Percentiles rank a stretch among this genome's conserved stretches.
phyloP scores from a whole-genome alignment of 2,329 filamentous ascomycete species.

The Penicillium sp. region DNA sequence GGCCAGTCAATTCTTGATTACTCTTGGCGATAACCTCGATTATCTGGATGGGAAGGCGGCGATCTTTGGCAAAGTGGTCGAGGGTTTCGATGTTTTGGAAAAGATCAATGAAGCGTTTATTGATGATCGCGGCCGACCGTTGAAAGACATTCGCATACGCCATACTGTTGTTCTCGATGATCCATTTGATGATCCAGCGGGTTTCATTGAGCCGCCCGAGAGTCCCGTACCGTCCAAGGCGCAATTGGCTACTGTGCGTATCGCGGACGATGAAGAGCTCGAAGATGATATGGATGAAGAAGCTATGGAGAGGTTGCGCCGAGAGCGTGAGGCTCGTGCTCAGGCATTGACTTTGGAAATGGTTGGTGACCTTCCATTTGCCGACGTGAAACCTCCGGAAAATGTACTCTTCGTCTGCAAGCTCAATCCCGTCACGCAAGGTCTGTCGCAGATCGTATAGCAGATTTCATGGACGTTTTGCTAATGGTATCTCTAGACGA shows the following conservation, averaged over 20 bases:
- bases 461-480: not conserved
- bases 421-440: slow-evolving; percentile 87
- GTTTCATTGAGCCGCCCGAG: slow-evolving; percentile 66
- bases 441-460: slow-evolving; percentile 26
- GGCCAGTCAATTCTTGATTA: slow-evolving; percentile 89
- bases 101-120: slow-evolving; percentile 88
- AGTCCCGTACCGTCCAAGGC: slow-evolving; percentile 77
- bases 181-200: slow-evolving; percentile 76
- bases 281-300: slow-evolving; percentile 76
- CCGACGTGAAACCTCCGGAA: slow-evolving; percentile 93
- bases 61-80: slow-evolving; percentile 90
- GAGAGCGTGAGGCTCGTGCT: slow-evolving; percentile 84
- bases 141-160: slow-evolving; percentile 91
- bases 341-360: slow-evolving; percentile 95
- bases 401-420: slow-evolving; percentile 99
- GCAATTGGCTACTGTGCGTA: slow-evolving; percentile 84
- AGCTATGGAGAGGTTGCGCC: slow-evolving; percentile 67
- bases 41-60: slow-evolving; percentile 90
- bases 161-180: slow-evolving; percentile 91
- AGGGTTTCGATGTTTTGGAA: slow-evolving; percentile 89
- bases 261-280: slow-evolving; percentile 80
- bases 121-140: slow-evolving; percentile 75
- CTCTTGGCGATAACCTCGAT: slow-evolving; percentile 80
- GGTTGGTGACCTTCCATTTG: slow-evolving; percentile 95
- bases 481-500: slow-evolving; percentile 53